Percentiles rank a stretch among this genome's conserved stretches.
Evolutionary conservation across 805 yeast species (phyloP).

Genomic region (Yarrowia sp.): DNA sequence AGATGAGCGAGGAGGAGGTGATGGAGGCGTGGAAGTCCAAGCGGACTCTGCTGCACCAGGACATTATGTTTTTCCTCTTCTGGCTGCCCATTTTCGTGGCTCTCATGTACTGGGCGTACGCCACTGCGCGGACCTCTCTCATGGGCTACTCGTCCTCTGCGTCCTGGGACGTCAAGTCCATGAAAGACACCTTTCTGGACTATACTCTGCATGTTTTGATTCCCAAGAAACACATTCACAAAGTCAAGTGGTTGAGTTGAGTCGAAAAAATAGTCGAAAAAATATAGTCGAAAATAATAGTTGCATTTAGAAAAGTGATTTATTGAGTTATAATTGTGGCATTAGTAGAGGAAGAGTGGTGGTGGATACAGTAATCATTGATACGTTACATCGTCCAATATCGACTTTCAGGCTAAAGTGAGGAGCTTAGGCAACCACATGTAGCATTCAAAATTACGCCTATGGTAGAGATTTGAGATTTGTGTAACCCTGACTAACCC

Average conservation of each 20-base stretch:
- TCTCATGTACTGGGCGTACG: constrained; percentile 33
- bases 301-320: constrained; percentile 22
- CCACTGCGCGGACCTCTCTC: constrained; percentile 27
- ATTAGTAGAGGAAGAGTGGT: background rate
- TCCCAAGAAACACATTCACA: constrained; percentile 37
- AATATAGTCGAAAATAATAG: background rate
- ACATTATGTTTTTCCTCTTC: constrained; percentile 84
- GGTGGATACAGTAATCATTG: no score
- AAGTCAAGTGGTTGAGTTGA: constrained; percentile 25
- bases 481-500: no score
- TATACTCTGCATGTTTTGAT: constrained; percentile 24
- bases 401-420: no score
- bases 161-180: constrained; percentile 16
- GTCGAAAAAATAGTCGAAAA: background rate
- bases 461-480: no score
- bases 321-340: constrained; percentile 6
- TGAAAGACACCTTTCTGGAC: constrained; percentile 33
- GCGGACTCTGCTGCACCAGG: constrained; percentile 63
- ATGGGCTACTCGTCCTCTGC: constrained; percentile 1
- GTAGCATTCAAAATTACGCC: background rate
- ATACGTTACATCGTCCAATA: no score
- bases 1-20: constrained; percentile 43
- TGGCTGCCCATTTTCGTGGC: constrained; percentile 81
- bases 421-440: no score
- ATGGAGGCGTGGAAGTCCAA: constrained; percentile 51